Evolutionary conservation across 805 yeast species (phyloP), one percentile per base, ranked within the genome.

Genomic region (Ogataea angusta): DNA sequence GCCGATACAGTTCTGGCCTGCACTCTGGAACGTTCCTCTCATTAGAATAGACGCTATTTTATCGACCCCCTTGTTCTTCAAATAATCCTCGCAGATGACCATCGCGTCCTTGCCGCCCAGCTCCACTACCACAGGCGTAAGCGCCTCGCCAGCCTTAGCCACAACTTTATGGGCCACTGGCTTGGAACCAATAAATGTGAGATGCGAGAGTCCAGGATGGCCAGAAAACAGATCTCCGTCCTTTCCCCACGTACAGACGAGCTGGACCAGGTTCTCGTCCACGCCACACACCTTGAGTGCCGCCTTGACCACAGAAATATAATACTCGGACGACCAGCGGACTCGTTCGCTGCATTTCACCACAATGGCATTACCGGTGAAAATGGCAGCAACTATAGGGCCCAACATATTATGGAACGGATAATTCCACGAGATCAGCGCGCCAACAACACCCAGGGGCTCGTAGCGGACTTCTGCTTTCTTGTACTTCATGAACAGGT

Each of bases 1-100:
- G 27, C 99, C 98, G 56, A 93, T 93, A 67, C 99, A 93, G 60
- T 93, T 93, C 66, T 93, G 99, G 10, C 99, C 99, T 0, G 96
- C 85, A 39, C 95, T 85, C 66, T 93, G 99, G 69, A 91, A 93
- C 0, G 96, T 83, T 25, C 99, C 99, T 57, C 99, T 75, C 83
- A 93, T 75, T 28, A 93, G 74, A 18, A 89, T 80, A 12, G 96
- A 86, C 0, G 95, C 81, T 30, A 83, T 66, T 4, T 72, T 64
- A 7, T 70, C 62, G 30, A 76, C 49, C 4, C 66, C 63, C 21
- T 66, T 57, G 19, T 66, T 49, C 48, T 81, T 78, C 47, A 76
- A 68, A 28, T 77, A 83, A 51, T 87, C 93, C 55, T 91, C 97
- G 49, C 93, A 72, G 3, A 90, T 88, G 37, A 93, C 73, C 15